phyloP scores from a whole-genome alignment of 208 protist species.

The Crithidia fasciculata region DNA sequence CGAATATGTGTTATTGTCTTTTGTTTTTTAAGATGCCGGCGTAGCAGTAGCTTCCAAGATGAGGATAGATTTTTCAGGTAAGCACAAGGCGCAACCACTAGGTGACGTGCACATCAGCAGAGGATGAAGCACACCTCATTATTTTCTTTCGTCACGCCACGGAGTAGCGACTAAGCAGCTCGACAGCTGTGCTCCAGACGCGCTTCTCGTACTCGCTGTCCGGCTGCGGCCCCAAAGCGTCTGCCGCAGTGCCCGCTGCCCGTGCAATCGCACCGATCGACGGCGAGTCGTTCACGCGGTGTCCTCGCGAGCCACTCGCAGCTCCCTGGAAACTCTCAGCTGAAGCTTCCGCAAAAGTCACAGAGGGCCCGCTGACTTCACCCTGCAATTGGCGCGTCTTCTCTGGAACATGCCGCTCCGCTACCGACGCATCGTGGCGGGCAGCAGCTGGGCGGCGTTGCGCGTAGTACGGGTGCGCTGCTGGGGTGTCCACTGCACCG shows the following conservation, averaged over 20 bases:
- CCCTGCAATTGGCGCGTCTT: neutral
- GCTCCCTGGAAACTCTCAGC: neutral
- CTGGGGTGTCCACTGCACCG: neutral
- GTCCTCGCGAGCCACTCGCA: neutral
- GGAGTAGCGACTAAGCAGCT: constrained; percentile 54
- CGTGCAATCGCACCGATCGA: neutral
- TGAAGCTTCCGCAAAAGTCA: neutral
- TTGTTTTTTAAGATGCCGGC: too few relatives aligned
- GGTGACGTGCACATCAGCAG: too few relatives aligned
- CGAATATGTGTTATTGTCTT: too few relatives aligned
- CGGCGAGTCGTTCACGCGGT: neutral
- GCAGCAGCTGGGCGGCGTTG: neutral
- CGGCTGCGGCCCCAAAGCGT: neutral
- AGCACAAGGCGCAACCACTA: too few relatives aligned
- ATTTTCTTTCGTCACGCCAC: neutral
- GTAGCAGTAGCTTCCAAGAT: too few relatives aligned
- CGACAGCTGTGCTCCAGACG: constrained; percentile 52
- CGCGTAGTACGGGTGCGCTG: constrained; percentile 20
- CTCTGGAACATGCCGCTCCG: neutral
- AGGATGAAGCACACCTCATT: neutral
- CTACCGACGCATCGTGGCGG: neutral
- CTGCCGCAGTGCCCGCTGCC: neutral
- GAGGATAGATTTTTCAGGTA: too few relatives aligned
- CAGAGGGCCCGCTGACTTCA: neutral
- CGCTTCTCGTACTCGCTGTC: constrained; percentile 43